These are phyloP conservation scores for Excoecaria cochinchinensis DNA, from an alignment of 345 rosid genomes.

Conservation along the genomic window DNA sequence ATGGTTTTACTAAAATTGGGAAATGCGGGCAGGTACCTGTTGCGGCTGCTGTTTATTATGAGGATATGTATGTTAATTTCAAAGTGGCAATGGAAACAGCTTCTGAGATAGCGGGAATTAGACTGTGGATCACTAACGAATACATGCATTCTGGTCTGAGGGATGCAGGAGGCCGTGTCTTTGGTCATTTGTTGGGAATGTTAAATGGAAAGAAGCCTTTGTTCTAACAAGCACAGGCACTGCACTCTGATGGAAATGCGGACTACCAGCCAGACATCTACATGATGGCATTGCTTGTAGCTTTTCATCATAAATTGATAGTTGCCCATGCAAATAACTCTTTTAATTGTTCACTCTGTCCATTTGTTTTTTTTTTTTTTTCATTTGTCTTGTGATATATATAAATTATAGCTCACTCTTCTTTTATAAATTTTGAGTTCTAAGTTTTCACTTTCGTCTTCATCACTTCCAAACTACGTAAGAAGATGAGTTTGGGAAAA, in stretches of 20 bases:
- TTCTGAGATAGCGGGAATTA: constrained; percentile 60
- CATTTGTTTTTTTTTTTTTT: no score
- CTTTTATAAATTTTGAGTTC: no score
- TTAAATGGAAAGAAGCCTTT: constrained; percentile 74
- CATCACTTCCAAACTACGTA: no score
- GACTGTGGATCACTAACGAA: constrained; percentile 85
- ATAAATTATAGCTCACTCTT: no score
- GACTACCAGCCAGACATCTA: no score
- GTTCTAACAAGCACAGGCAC: constrained; percentile 22
- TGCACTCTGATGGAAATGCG: not conserved
- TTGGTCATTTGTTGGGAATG: constrained; percentile 83
- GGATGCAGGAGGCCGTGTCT: constrained; percentile 66
- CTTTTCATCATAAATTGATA: no score
- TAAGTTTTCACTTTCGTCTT: no score
- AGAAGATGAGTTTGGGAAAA: no score
- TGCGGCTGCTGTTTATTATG: constrained; percentile 84
- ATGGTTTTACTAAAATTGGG: not conserved
- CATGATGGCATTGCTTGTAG: no score
- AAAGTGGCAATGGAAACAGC: constrained; percentile 80
- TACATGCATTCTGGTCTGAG: constrained; percentile 94
- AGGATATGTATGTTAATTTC: constrained; percentile 86
- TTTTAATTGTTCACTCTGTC: no score
- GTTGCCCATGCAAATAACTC: no score
- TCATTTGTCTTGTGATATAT: no score
- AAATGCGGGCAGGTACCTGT: constrained; percentile 62